Evolutionary conservation across 225 moss, liverwort and hornwort genomes (phyloP), one percentile per base, ranked within the genome.

Genomic region (Takakia lepidozioides): DNA sequence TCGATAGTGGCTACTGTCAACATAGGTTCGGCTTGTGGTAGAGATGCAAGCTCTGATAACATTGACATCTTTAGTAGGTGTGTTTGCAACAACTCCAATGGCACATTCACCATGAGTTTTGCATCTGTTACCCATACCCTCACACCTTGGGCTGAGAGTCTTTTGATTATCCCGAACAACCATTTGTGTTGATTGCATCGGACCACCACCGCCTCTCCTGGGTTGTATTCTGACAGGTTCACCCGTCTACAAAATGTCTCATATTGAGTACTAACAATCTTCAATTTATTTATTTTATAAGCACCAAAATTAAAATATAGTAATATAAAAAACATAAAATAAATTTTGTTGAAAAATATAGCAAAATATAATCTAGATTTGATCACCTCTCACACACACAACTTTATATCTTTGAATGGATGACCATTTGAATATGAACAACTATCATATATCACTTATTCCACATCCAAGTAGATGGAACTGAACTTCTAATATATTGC

Each of bases 121-220:
- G 64, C 63, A 23, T 77, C 56, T 28, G 41, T 46, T 7, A 81
- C 62, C 77, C 77, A 81, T 29, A 74, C 66, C 2, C 51, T 46
- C 17, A 87, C 5, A 0, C 83, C 87, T 40, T 66, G 67, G 5
- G 16, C 10, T 2, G 70, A 62, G 21, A 84, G 51, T 18, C 43
- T 53, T 2, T 54, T 56, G 10, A 84, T 61, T 0, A 52, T 30
- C 5, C 80, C 87, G 3, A 56, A 52, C 25, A 69, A 28, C 87
- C 87, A 87, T 58, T 65, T 60, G 17, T 67, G 50, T 51, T 57
- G 67, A 18, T 71, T 80, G 48, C 67, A 72, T 34, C 59, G 58
- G 22, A 84, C 69, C 54, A 84, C 61, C 1, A 87, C 81, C 26
- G 51, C 47, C 40, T 87, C 83, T 4, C 77, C 77, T 1, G 57